A percentile compares a stretch with the other conserved stretches of the same genome.
These are phyloP conservation scores for Metschnikowia dekortorum DNA, from an alignment of 805 yeast species.

Conservation along the genomic window DNA sequence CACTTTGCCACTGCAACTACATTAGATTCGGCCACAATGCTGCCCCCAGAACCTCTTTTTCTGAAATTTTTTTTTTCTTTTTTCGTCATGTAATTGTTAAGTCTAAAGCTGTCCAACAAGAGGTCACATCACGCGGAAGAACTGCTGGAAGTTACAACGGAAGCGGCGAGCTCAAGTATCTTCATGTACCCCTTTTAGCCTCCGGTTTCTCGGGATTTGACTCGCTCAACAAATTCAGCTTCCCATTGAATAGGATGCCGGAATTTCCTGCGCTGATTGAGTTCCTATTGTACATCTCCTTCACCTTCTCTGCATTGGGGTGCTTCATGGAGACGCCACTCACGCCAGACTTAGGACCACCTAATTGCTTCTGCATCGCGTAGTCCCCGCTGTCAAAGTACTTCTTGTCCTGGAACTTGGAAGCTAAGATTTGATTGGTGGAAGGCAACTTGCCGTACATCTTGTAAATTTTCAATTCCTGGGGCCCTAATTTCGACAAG, in stretches of 20 bases:
- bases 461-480: slow-evolving; percentile 72
- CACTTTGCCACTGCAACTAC: not conserved
- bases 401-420: slow-evolving; percentile 80
- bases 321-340: slow-evolving; percentile 40
- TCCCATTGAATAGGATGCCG: slow-evolving; percentile 43
- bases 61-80: not conserved
- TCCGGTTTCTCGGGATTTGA: slow-evolving; percentile 25
- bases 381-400: slow-evolving; percentile 94
- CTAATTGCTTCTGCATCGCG: slow-evolving; percentile 62
- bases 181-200: not conserved
- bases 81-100: not conserved
- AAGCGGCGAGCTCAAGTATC: not conserved
- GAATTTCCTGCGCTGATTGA: slow-evolving; percentile 49
- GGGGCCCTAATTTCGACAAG: slow-evolving; percentile 59
- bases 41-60: not conserved
- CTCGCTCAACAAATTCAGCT: slow-evolving; percentile 53
- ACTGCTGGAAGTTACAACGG: not conserved
- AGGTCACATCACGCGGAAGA: not conserved
- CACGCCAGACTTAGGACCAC: slow-evolving; percentile 26
- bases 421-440: slow-evolving; percentile 66
- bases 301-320: slow-evolving; percentile 56
- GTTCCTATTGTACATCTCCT: slow-evolving; percentile 53
- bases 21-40: not conserved
- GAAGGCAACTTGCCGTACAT: slow-evolving; percentile 86
- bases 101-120: not conserved